Evolutionary conservation across 1,139 yeast genomes (phyloP), one percentile per base, ranked within the genome.

Genomic region (Arxiozyma heterogenica): DNA sequence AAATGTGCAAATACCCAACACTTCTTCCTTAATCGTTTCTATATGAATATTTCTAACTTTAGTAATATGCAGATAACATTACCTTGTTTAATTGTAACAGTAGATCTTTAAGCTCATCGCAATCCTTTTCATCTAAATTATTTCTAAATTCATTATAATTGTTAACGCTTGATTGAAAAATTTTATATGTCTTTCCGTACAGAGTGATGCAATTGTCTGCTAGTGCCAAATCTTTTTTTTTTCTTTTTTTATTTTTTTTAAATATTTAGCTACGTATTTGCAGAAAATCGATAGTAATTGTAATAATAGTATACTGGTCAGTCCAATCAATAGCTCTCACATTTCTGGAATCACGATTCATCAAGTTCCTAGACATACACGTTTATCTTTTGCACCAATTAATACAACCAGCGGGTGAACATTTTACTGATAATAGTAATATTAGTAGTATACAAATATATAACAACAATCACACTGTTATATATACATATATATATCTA

Each of bases 41-140:
- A 27, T 27, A 27, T 27, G 9, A 27, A 5, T 27, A 2, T 8
- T 27, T 27, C 8, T 27, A 2, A 11, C 11, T 27, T 7, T 27
- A 6, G 9, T 27, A 4, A 27, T 27, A 8, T 27, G 2, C 8
- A 11, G 9, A 6, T 5, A 8, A 27, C 18, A 9, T 3, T 44
- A 11, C 18, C 7, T 20, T 34, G n/a, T 38, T 15, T 18, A 20
- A 23, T 34, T 4, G 9, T 34, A 41, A 15, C 27, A 15, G 30
- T n/a, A 25, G 4, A 15, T 39, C 8, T 30, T 43, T 11, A 23
- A 34, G 48, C 51, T 50, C 51, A 50, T 50, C 51, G 51, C 38
- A 23, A 34, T 34, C 6, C 5, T 34, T 9, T 34, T 34, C 6
- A 15, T 34, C 39, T 12, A 2, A 15, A 15, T 12, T 34, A 34